These are phyloP conservation scores for Lachnellula suecica DNA, from an alignment of 2,329 filamentous ascomycete species.

Conservation along the genomic window DNA sequence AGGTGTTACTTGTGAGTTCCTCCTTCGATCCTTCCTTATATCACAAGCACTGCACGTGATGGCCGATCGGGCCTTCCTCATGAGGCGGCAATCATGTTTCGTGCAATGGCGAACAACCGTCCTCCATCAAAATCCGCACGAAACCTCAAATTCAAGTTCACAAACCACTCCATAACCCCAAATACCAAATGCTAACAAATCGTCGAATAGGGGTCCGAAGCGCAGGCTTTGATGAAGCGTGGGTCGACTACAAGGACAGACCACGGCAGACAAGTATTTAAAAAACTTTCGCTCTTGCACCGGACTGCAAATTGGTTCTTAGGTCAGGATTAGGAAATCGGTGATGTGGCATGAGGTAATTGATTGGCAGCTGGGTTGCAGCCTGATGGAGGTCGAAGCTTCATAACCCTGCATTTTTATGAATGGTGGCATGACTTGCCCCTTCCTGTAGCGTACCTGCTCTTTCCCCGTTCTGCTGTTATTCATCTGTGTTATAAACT, in stretches of 20 bases:
- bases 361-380: no score
- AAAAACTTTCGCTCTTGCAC: not conserved
- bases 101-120: not conserved
- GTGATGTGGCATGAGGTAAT: no score
- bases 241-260: slow-evolving; percentile 44
- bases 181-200: not conserved
- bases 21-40: no score
- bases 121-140: not conserved
- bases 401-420: no score
- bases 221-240: slow-evolving; percentile 64
- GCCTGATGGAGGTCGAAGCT: no score
- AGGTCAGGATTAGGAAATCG: no score
- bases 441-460: no score
- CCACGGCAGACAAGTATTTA: slow-evolving; percentile 18
- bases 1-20: slow-evolving; percentile 40
- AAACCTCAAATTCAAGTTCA: not conserved
- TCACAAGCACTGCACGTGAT: no score
- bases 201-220: slow-evolving; percentile 50
- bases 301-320: no score
- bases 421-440: no score
- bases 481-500: no score
- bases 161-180: not conserved
- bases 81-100: not conserved
- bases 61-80: not conserved
- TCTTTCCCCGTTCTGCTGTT: no score